Base-by-base conservation (phyloP, 306 rosid genomes). In the Vachellia pachyceras region DNA sequence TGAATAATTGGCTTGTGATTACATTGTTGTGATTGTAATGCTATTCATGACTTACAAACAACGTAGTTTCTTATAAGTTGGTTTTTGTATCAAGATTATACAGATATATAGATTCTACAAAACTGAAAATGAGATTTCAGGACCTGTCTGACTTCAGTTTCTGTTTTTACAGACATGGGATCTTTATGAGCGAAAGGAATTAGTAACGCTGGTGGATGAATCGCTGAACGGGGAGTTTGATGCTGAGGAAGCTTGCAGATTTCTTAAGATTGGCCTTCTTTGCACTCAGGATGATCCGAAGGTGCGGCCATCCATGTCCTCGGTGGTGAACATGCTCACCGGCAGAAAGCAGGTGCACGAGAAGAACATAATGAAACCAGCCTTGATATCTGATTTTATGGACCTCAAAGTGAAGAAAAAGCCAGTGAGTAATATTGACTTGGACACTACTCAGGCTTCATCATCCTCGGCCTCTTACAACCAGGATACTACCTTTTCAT, bases 281-380 rank as follows among this genome's bases (percentile, higher is more conserved):
- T 95, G 99, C 84, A 90, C 97, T 3, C 99, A 95, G 82, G 93
- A 93, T 82, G 65, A 85, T 37, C 94, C 93, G 6, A 93, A 89
- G 83, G 93, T 86, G 70, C 85, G 99, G 75, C 99, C 98, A 13
- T 41, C 91, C 63, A 93, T 95, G 98, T 85, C 99, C 45, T 79
- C 89, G 0, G 99, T 91, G 46, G 94, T 93, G 23, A 89, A 88
- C 91, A 95, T 95, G 96, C 92, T 95, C 39, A 87, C 83, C 0
- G 89, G 96, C 33, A 76, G 90, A 88, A 85, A 77, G 20, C 83
- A 78, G 23, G 41, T 95, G 2, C 64, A 81, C 45, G 84, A 90
- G 25, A 54, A 18, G 15, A 77, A 80, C 74, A 87, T 95, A 81
- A 83, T 92, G 77, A 93, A 90, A 86, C 99, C 99, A 33, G 97